Evolutionary conservation across 129 eudicot genomes (phyloP).

Genomic region (Ambrosia trifida): DNA sequence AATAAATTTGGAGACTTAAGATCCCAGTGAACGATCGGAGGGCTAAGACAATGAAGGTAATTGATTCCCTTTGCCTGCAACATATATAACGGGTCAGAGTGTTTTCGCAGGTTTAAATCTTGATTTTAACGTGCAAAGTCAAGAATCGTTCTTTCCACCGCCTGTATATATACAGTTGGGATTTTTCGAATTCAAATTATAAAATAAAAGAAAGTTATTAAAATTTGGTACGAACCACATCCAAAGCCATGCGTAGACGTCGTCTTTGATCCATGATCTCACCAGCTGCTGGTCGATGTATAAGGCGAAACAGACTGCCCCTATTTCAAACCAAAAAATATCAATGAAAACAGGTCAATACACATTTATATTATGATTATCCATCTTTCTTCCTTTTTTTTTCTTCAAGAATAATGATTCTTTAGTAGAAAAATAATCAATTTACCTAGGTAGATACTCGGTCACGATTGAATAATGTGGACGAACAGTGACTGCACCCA

Average conservation of each 20-base stretch:
- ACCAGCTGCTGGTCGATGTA: constrained; percentile 89
- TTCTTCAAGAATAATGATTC: constrained; percentile 10
- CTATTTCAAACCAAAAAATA: constrained; percentile 35
- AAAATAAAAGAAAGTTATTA: not conserved
- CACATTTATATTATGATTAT: not conserved
- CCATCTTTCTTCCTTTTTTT: constrained; percentile 14
- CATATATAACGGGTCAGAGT: not conserved
- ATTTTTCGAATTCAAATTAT: not conserved
- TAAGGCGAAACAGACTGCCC: constrained; percentile 85
- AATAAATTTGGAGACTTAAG: constrained; percentile 91
- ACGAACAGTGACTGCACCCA: constrained; percentile 98
- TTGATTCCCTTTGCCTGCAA: constrained; percentile 92
- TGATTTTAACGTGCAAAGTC: not conserved
- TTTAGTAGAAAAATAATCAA: not conserved
- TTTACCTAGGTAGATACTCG: constrained; percentile 86
- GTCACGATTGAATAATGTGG: constrained; percentile 92
- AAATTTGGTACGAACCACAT: constrained; percentile 67
- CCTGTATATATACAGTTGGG: not conserved
- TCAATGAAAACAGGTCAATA: not conserved
- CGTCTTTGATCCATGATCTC: constrained; percentile 82
- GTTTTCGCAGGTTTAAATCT: not conserved
- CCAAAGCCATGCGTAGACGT: constrained; percentile 88
- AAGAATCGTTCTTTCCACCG: not conserved
- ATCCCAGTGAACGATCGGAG: constrained; percentile 96
- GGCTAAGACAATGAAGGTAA: constrained; percentile 82